Percentiles rank a stretch among this genome's conserved stretches.
phyloP scores from a whole-genome alignment of 108 stramenopile species.

The Skeletonema menzelii region DNA sequence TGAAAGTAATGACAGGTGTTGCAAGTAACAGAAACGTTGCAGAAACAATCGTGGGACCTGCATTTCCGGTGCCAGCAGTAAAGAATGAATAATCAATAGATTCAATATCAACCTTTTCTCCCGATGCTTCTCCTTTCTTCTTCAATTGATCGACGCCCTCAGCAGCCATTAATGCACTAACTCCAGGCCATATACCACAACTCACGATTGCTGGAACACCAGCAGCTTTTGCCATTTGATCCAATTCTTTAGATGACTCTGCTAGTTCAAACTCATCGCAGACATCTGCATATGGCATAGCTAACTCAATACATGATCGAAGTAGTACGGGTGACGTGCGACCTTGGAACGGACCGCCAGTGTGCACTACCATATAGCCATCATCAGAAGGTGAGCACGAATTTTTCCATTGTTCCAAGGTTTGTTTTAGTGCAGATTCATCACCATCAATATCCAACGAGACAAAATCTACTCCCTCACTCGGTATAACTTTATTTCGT shows the following conservation, averaged over 20 bases:
- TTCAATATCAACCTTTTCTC: conserved; percentile 19
- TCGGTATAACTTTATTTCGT: conserved; percentile 39
- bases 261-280: conserved; percentile 85
- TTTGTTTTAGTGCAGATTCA: background rate
- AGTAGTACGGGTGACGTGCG: conserved; percentile 54
- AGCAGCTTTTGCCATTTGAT: conserved; percentile 27
- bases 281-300: conserved; percentile 80
- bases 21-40: conserved; percentile 86
- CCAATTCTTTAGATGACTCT: conserved; percentile 51
- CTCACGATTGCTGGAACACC: conserved; percentile 54
- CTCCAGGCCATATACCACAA: conserved; percentile 61
- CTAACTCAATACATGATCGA: conserved; percentile 41
- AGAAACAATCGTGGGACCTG: conserved; percentile 78
- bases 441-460: conserved; percentile 38
- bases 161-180: conserved; percentile 52
- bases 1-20: conserved; percentile 61
- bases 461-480: conserved; percentile 34
- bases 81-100: conserved; percentile 73
- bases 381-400: background rate
- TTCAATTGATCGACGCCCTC: conserved; percentile 39
- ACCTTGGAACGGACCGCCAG: conserved; percentile 88
- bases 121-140: conserved; percentile 25
- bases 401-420: conserved; percentile 4
- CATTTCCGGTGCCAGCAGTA: conserved; percentile 84
- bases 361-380: conserved; percentile 68